These are phyloP conservation scores for Paulownia fortunei DNA, from an alignment of 257 asterid species.

Conservation along the genomic window DNA sequence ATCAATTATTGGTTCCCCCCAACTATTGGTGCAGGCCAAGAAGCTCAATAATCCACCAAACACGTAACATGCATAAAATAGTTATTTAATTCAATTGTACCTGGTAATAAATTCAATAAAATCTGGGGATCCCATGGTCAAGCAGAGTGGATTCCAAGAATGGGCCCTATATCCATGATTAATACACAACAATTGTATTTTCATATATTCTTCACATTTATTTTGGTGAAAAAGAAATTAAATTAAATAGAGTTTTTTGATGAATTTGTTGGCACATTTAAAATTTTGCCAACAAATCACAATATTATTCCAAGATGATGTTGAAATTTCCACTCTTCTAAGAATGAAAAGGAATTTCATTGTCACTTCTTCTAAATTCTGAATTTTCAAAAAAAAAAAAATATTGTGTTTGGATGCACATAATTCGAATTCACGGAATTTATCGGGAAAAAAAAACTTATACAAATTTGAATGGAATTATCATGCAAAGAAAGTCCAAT, in stretches of 20 bases:
- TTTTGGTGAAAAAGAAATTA: neutral
- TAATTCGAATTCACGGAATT: too few species aligned
- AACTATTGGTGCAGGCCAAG: conserved; percentile 15
- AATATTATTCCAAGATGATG: neutral
- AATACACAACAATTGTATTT: neutral
- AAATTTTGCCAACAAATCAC: neutral
- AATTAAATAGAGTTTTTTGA: neutral
- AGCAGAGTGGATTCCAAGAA: conserved; percentile 9
- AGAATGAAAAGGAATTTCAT: neutral
- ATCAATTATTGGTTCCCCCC: conserved; percentile 15
- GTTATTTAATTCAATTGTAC: neutral
- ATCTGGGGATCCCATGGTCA: neutral
- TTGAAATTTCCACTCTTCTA: neutral
- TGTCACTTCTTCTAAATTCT: too few species aligned
- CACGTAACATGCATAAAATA: conserved; percentile 11
- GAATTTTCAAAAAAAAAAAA: too few species aligned
- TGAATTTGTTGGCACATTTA: neutral
- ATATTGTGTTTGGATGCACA: neutral
- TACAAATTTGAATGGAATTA: too few species aligned
- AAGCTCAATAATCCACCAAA: conserved; percentile 5
- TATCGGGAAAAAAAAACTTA: too few species aligned
- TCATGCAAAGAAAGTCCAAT: too few species aligned
- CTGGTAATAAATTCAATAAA: neutral
- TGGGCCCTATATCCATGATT: conserved; percentile 23
- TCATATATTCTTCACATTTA: neutral